A percentile compares a stretch with the other conserved stretches of the same genome.
phyloP scores from a whole-genome alignment of 225 moss, liverwort and hornwort species.

The Neckera pumila region DNA sequence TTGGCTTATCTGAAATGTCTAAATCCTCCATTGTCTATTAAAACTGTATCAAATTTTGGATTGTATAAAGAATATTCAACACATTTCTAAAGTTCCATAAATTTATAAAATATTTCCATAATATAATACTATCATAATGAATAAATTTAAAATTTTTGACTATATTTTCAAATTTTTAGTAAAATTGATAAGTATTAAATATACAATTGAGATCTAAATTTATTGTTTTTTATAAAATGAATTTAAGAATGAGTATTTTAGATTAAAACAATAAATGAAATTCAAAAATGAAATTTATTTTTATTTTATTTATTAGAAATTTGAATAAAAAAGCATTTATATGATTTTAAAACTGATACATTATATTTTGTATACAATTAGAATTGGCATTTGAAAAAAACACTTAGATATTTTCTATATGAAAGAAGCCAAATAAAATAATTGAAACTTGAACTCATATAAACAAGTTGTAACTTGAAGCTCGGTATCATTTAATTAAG shows the following conservation, averaged over 20 bases:
- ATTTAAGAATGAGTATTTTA: too few relatives aligned
- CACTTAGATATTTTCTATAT: not conserved
- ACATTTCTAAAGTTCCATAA: not conserved
- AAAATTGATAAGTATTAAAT: not conserved
- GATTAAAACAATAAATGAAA: too few relatives aligned
- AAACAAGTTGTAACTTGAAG: too few relatives aligned
- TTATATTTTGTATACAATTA: not conserved
- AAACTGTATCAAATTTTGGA: not conserved
- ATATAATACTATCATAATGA: not conserved
- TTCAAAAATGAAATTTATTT: not conserved
- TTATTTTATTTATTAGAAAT: too few relatives aligned
- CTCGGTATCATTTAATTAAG: accelerated
- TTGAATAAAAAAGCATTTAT: not conserved
- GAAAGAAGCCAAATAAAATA: accelerated
- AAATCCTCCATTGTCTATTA: not conserved
- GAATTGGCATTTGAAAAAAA: not conserved
- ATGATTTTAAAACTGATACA: not conserved
- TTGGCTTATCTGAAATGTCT: not conserved
- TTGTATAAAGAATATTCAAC: not conserved
- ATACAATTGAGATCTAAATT: too few relatives aligned
- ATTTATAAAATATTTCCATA: not conserved
- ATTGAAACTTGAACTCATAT: not conserved
- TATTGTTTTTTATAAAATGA: not conserved
- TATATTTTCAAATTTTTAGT: too few relatives aligned
- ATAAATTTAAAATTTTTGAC: not conserved